A percentile compares a stretch with the other conserved stretches of the same genome.
Evolutionary conservation across 179 eudicot genomes (phyloP).

Genomic region (Nepenthes alata): DNA sequence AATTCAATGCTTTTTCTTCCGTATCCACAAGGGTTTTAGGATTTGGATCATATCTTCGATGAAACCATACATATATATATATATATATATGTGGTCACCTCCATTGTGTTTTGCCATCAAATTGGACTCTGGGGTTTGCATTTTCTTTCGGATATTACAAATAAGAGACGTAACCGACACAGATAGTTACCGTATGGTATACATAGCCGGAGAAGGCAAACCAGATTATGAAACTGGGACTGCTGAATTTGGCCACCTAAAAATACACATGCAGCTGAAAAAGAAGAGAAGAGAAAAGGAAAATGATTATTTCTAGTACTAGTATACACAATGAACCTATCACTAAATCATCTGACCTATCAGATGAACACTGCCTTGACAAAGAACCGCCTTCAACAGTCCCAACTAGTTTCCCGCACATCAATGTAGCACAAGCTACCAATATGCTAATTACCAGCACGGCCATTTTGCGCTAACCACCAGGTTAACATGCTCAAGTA

Average conservation of each 20-base stretch:
- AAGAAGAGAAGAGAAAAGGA: background rate
- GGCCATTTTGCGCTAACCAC: slow-evolving; percentile 5
- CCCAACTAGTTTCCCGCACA: background rate
- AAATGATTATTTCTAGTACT: slow-evolving; percentile 2
- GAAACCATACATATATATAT: too few relatives aligned
- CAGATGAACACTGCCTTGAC: slow-evolving; percentile 6
- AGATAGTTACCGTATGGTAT: too few relatives aligned
- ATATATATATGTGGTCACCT: too few relatives aligned
- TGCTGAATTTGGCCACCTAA: slow-evolving; percentile 1
- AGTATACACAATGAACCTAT: slow-evolving; percentile 18
- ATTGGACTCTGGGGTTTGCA: too few relatives aligned
- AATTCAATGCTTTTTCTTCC: too few relatives aligned
- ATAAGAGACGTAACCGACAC: too few relatives aligned
- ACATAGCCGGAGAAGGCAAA: too few relatives aligned
- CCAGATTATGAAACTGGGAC: background rate
- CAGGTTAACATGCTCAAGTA: background rate
- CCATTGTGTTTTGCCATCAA: too few relatives aligned
- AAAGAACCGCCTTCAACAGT: slow-evolving; percentile 3
- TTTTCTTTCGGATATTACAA: too few relatives aligned
- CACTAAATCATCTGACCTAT: slow-evolving; percentile 16
- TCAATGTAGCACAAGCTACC: slow-evolving; percentile 17
- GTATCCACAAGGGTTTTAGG: too few relatives aligned
- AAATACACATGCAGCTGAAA: background rate
- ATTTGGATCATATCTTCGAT: too few relatives aligned
- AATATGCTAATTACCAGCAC: slow-evolving; percentile 14